Evolutionary conservation across 129 eudicot species (phyloP).

Genomic region (Flaveria brownii): DNA sequence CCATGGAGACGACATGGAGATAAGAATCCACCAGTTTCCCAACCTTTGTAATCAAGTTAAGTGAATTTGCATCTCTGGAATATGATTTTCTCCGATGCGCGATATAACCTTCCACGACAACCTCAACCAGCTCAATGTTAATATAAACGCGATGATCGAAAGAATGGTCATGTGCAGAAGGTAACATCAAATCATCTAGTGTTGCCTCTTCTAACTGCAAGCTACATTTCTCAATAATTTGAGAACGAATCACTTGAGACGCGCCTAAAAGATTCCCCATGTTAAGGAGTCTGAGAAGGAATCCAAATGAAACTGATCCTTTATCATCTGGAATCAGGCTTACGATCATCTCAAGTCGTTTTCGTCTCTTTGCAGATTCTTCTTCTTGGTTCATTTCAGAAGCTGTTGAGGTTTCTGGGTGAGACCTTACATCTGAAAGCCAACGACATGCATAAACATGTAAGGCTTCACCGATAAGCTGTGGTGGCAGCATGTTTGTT

Average conservation of each 20-base stretch:
- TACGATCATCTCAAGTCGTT: slow-evolving; percentile 57
- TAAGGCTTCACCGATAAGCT: slow-evolving; percentile 85
- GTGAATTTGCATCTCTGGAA: slow-evolving; percentile 26
- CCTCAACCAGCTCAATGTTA: slow-evolving; percentile 56
- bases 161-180: slow-evolving; percentile 34
- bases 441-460: slow-evolving; percentile 78
- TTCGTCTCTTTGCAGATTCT: slow-evolving; percentile 42
- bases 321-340: slow-evolving; percentile 63
- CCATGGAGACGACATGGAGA: slow-evolving; percentile 59
- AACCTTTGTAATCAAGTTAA: slow-evolving; percentile 43
- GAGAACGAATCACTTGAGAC: slow-evolving; percentile 54
- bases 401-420: slow-evolving; percentile 40
- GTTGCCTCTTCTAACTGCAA: slow-evolving; percentile 65
- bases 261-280: slow-evolving; percentile 43
- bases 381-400: slow-evolving; percentile 34
- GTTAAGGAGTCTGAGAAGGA: slow-evolving; percentile 62
- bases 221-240: slow-evolving; percentile 54
- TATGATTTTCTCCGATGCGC: slow-evolving; percentile 54
- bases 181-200: slow-evolving; percentile 50
- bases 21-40: slow-evolving; percentile 64
- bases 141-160: slow-evolving; percentile 31
- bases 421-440: slow-evolving; percentile 51
- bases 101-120: slow-evolving; percentile 59
- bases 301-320: slow-evolving; percentile 75
- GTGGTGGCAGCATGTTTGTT: slow-evolving; percentile 59